These are phyloP conservation scores for Coccomyxa sp. DNA, from an alignment of 139 green algal genomes.

Conservation along the genomic window DNA sequence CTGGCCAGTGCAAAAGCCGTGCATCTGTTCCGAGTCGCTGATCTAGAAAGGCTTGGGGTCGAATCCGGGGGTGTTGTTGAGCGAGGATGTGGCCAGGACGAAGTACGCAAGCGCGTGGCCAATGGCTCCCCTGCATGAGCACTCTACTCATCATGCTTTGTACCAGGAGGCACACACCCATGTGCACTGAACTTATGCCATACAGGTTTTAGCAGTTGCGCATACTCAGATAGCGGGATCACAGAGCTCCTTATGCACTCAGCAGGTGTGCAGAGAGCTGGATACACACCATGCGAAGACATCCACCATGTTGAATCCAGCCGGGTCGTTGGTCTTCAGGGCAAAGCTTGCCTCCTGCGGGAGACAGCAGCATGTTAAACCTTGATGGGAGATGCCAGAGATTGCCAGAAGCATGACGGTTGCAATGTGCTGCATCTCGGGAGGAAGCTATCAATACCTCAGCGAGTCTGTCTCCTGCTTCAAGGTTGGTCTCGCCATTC, in stretches of 20 bases:
- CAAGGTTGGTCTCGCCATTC: slow-evolving; percentile 67
- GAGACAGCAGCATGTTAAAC: background rate
- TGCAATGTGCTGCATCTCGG: background rate
- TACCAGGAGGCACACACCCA: background rate
- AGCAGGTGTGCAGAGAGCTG: background rate
- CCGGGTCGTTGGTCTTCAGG: slow-evolving; percentile 62
- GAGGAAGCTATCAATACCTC: background rate
- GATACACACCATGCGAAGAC: slow-evolving; percentile 74
- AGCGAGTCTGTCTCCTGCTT: slow-evolving; percentile 69
- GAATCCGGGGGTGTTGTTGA: slow-evolving; percentile 14
- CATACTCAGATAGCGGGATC: no score
- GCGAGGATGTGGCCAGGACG: slow-evolving; percentile 32
- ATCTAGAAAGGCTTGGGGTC: slow-evolving; percentile 37
- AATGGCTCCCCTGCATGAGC: slow-evolving; percentile 12
- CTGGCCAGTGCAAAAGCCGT: no score
- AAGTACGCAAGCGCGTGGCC: slow-evolving; percentile 26
- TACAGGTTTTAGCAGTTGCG: background rate
- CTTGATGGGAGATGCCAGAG: background rate
- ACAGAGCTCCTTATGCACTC: no score
- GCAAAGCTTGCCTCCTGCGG: slow-evolving; percentile 40
- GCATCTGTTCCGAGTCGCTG: no score
- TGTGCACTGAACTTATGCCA: background rate
- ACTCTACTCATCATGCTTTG: background rate
- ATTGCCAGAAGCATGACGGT: background rate
- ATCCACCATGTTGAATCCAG: slow-evolving; percentile 84